Evolutionary conservation across 148 eudicot species (phyloP), one percentile per base, ranked within the genome.

Genomic region (Spergularia marina): DNA sequence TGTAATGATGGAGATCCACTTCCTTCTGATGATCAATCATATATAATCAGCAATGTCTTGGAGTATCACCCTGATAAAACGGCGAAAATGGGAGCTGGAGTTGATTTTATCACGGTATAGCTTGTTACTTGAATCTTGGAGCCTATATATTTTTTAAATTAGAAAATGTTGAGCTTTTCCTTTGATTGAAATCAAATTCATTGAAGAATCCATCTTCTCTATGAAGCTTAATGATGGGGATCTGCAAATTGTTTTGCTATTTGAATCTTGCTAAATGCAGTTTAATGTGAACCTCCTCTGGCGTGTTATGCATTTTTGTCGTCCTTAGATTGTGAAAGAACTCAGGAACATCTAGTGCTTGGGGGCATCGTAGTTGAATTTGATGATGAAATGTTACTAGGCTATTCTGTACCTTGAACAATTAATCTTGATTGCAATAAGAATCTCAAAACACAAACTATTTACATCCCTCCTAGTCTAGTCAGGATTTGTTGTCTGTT

Each of bases 1-100:
- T 87, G 86, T 85, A 87, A 78, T 74, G 97, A 92, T 70, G 97
- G 96, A 44, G 96, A 90, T 82, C 96, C 91, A 21, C 82, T 95
- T 65, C 76, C 92, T 41, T 76, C 84, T 72, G 97, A 95, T 20
- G 96, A 95, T 78, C 97, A 92, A 80, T 34, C 83, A 1, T 95
- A 84, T 72, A 84, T 95, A 1, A 62, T 89, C 58, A 87, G 86
- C 36, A 86, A 87, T 66, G 91, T 95, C 18, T 78, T 95, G 30
- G 80, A 77, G 77, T 77, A 88, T 73, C 98, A 95, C 81, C 97
- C 98, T 41, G 96, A 95, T 63, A 95, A 92, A 79, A 84, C 78
- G 57, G 86, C 83, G 39, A 92, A 95, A 86, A 83, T 83, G 75
- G 96, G 97, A 77, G 89, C 85, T 74, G 97, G 98, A 79, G 55